These are phyloP conservation scores for Galerina sulciceps DNA, from an alignment of 768 basidiomycete genomes.

Conservation along the genomic window DNA sequence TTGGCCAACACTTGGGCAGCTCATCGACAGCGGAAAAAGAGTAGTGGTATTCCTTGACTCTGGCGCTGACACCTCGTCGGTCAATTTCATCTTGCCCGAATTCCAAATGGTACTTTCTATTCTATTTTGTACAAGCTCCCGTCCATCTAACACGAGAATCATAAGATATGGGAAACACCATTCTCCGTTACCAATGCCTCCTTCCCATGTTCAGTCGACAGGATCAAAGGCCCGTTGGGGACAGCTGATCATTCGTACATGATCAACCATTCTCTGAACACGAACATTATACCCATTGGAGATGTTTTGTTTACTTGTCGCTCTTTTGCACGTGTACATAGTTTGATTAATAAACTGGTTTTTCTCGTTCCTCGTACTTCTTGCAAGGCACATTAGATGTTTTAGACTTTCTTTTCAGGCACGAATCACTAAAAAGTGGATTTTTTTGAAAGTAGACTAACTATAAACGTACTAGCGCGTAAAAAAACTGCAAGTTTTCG, in stretches of 20 bases:
- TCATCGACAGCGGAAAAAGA: conserved; percentile 62
- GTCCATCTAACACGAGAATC: not conserved
- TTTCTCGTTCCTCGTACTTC: too few relatives aligned
- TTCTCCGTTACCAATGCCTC: conserved; percentile 51
- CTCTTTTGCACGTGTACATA: too few relatives aligned
- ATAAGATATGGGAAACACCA: conserved; percentile 62
- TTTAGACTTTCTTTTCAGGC: too few relatives aligned
- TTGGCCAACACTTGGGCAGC: conserved; percentile 69
- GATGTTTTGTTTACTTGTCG: too few relatives aligned
- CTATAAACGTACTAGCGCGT: too few relatives aligned
- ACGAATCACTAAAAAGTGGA: too few relatives aligned
- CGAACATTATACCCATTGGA: conserved; percentile 41
- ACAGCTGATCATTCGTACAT: conserved; percentile 57
- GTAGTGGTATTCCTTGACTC: conserved; percentile 68
- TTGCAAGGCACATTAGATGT: too few relatives aligned
- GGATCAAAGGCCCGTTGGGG: conserved; percentile 51
- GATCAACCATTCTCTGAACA: conserved; percentile 63
- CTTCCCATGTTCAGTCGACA: conserved; percentile 59
- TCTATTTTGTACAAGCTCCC: not conserved
- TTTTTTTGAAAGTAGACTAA: too few relatives aligned
- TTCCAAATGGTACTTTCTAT: conserved; percentile 49
- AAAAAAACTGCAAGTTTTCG: too few relatives aligned
- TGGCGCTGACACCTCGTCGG: conserved; percentile 42
- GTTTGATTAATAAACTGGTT: too few relatives aligned
- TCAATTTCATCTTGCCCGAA: conserved; percentile 59